phyloP scores from a whole-genome alignment of 2,329 filamentous ascomycete genomes.

The Colletotrichum sp. region DNA sequence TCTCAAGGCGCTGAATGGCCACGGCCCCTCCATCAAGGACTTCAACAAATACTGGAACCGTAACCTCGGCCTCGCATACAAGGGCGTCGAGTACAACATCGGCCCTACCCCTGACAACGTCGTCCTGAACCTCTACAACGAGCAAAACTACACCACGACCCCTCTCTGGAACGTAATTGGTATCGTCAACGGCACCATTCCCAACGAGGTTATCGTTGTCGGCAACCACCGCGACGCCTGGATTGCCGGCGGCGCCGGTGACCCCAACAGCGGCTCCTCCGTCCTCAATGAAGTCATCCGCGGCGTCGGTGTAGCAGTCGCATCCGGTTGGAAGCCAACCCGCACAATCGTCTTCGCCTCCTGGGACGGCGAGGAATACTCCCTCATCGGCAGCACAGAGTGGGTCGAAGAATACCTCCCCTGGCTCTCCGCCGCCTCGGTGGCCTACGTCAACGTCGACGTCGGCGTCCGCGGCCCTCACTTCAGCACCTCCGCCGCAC shows the following conservation, averaged over 20 bases:
- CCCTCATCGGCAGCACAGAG: conserved; percentile 84
- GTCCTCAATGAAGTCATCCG: conserved; percentile 80
- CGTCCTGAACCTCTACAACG: conserved; percentile 75
- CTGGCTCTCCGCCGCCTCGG: conserved; percentile 74
- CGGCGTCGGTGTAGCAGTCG: conserved; percentile 73
- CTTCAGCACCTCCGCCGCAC: conserved; percentile 73
- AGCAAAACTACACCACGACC: conserved; percentile 82
- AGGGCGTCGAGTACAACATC: conserved; percentile 84
- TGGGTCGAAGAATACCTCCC: conserved; percentile 91
- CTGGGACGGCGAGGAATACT: conserved; percentile 87
- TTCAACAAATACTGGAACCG: conserved; percentile 75
- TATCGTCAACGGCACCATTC: conserved; percentile 84
- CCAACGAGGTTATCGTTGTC: conserved; percentile 85
- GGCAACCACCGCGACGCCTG: conserved; percentile 94
- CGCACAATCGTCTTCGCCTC: conserved; percentile 90
- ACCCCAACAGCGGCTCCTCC: conserved; percentile 84
- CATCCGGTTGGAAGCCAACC: conserved; percentile 64
- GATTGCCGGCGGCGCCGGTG: conserved; percentile 80
- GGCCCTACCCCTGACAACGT: conserved; percentile 79
- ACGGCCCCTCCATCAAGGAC: conserved; percentile 78
- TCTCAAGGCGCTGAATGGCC: conserved; percentile 87
- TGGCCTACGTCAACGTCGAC: conserved; percentile 89
- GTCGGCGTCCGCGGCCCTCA: conserved; percentile 69
- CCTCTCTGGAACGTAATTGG: conserved; percentile 93
- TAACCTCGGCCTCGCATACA: conserved; percentile 75